Evolutionary conservation across 768 basidiomycete species (phyloP).

Genomic region (Albatrellus ellisii): DNA sequence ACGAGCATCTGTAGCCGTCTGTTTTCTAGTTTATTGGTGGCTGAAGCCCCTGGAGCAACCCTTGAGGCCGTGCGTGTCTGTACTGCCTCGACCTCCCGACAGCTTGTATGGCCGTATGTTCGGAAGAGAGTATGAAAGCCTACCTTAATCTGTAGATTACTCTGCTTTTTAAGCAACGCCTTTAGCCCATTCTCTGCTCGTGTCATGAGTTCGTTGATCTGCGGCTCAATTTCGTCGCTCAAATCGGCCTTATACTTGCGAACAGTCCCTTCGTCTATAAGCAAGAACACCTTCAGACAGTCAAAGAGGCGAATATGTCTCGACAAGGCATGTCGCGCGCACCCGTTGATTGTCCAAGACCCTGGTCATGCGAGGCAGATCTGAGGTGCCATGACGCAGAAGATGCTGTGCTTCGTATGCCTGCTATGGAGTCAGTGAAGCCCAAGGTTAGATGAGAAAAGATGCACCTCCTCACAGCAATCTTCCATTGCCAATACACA

Average conservation of each 20-base stretch:
- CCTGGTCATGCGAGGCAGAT: conserved; percentile 57
- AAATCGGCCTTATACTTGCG: conserved; percentile 62
- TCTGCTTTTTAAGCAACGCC: conserved; percentile 47
- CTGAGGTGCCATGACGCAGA: conserved; percentile 55
- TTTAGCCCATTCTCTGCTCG: conserved; percentile 59
- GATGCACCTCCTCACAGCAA: conserved; percentile 63
- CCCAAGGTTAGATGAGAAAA: background rate
- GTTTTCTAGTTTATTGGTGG: conserved; percentile 51
- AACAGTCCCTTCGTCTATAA: conserved; percentile 63
- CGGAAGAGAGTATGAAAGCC: background rate
- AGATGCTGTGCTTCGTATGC: conserved; percentile 56
- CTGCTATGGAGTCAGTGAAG: conserved; percentile 20
- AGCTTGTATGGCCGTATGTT: background rate
- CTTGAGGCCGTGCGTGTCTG: conserved; percentile 28
- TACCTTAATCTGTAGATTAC: conserved; percentile 52
- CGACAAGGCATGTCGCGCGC: conserved; percentile 8
- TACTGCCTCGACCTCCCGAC: conserved; percentile 39
- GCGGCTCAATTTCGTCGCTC: conserved; percentile 71
- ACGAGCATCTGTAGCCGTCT: conserved; percentile 49
- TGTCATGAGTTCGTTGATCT: conserved; percentile 61
- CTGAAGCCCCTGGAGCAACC: conserved; percentile 33
- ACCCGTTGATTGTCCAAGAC: conserved; percentile 60
- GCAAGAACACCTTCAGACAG: conserved; percentile 49
- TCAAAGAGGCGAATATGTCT: background rate
- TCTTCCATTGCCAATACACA: conserved; percentile 72